These are phyloP conservation scores for Colletotrichum sp. DNA, from an alignment of 2,329 filamentous ascomycete genomes.

Conservation along the genomic window DNA sequence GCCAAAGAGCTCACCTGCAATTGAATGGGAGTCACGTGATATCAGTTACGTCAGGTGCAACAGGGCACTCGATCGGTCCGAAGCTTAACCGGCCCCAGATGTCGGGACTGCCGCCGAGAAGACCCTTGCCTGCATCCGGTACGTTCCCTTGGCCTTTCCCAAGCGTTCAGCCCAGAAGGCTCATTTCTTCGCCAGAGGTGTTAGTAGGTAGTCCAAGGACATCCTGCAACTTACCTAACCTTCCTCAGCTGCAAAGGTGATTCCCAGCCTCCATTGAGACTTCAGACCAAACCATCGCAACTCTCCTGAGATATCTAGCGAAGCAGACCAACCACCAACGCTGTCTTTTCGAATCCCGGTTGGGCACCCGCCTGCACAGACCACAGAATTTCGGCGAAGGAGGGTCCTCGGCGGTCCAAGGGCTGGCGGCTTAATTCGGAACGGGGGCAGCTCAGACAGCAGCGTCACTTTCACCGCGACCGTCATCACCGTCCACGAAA, in stretches of 20 bases:
- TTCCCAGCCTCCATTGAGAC: neutral
- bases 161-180: neutral
- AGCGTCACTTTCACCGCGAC: neutral
- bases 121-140: slow-evolving; percentile 17
- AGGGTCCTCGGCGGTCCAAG: neutral
- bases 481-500: neutral
- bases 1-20: neutral
- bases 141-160: slow-evolving; percentile 4
- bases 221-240: neutral
- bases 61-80: neutral
- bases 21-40: slow-evolving; percentile 1
- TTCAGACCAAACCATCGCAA: neutral
- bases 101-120: neutral
- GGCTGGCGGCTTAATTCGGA: slow-evolving; percentile 18
- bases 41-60: neutral
- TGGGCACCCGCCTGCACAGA: slow-evolving; percentile 2
- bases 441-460: slow-evolving; percentile 16
- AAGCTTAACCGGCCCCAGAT: slow-evolving; percentile 7
- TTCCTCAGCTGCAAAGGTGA: neutral
- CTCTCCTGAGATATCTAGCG: neutral
- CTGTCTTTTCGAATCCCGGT: neutral
- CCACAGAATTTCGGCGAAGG: neutral
- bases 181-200: neutral
- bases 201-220: neutral
- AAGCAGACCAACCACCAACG: neutral